phyloP scores from a whole-genome alignment of 1,284 basidiomycete species.

The Rhizopogon parksii region DNA sequence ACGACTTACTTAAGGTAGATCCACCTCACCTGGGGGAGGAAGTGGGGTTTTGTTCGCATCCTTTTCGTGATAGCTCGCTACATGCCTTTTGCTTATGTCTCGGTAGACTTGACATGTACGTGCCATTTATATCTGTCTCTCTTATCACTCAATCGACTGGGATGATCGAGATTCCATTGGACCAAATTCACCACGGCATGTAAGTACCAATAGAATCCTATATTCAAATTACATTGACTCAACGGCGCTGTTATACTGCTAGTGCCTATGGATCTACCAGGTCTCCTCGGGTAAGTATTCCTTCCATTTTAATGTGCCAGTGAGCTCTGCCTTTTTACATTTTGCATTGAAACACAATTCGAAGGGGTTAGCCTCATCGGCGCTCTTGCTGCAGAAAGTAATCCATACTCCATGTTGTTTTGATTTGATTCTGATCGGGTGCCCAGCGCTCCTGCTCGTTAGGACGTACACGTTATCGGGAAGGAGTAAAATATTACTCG shows the following conservation, averaged over 20 bases:
- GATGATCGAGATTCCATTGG: neutral
- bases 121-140: neutral
- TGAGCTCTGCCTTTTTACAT: neutral
- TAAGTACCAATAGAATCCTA: neutral
- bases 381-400: neutral
- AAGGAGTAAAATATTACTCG: neutral
- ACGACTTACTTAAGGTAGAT: neutral
- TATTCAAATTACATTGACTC: no score
- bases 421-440: neutral
- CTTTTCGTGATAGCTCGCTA: neutral
- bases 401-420: neutral
- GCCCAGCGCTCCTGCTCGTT: neutral
- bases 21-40: neutral
- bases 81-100: neutral
- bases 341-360: no score
- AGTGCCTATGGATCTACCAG: neutral
- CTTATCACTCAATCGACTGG: neutral
- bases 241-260: no score
- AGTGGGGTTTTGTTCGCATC: neutral
- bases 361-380: neutral
- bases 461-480: neutral
- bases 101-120: neutral
- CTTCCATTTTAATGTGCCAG: neutral
- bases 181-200: neutral
- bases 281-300: neutral